A percentile compares a stretch with the other conserved stretches of the same genome.
Evolutionary conservation across 1,284 basidiomycete genomes (phyloP).

Genomic region (Sporisorium iseilematis-ciliati): DNA sequence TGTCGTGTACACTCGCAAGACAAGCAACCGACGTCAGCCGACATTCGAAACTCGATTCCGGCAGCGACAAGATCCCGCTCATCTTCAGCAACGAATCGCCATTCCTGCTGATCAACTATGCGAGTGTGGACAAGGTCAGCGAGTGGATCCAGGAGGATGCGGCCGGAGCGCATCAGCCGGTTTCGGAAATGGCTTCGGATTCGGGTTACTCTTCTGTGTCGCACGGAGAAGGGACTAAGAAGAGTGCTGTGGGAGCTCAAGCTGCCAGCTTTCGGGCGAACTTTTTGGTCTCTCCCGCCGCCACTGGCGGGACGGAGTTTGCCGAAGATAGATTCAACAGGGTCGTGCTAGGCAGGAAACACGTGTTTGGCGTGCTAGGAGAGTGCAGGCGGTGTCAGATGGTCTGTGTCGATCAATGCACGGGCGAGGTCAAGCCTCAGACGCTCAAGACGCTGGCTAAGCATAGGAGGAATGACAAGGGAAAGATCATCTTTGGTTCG

Average conservation of each 20-base stretch:
- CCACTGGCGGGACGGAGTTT: constrained; percentile 1
- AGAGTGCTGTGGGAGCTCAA: neutral
- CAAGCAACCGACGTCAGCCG: constrained; percentile 26
- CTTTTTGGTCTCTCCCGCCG: constrained; percentile 40
- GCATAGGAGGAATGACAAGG: constrained; percentile 36
- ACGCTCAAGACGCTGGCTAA: constrained; percentile 44
- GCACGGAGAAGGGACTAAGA: neutral
- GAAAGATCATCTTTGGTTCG: constrained; percentile 44
- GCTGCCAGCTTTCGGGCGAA: constrained; percentile 55
- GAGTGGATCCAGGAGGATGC: constrained; percentile 32
- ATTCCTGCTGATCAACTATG: constrained; percentile 54
- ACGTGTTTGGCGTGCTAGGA: constrained; percentile 48
- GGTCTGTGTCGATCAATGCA: constrained; percentile 52
- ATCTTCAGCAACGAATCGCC: constrained; percentile 60
- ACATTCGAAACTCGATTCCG: constrained; percentile 36
- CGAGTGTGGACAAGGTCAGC: constrained; percentile 39
- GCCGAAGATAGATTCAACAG: constrained; percentile 34
- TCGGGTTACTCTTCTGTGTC: constrained; percentile 41
- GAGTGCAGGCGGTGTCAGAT: constrained; percentile 55
- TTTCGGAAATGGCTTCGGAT: constrained; percentile 28
- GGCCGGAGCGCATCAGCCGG: neutral
- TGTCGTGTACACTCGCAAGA: constrained; percentile 46
- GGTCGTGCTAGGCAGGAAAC: constrained; percentile 33
- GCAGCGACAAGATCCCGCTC: constrained; percentile 43
- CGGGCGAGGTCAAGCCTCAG: constrained; percentile 42